phyloP scores from a whole-genome alignment of 306 rosid genomes.

The Biancaea sappan region DNA sequence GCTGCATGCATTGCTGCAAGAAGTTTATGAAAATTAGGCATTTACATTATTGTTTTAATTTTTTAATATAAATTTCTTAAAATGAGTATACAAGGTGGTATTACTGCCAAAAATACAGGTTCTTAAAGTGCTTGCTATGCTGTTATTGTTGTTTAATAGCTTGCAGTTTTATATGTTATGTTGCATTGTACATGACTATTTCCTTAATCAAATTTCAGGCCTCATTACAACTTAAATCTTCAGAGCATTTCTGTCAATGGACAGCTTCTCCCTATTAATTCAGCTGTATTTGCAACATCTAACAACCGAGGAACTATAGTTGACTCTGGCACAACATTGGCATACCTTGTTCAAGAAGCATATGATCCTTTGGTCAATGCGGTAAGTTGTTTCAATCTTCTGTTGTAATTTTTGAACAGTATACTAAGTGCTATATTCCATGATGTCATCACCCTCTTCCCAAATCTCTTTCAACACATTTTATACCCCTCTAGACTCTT shows the following conservation, averaged over 20 bases:
- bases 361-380: constrained; percentile 81
- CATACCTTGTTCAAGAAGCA: constrained; percentile 93
- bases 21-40: constrained; percentile 13
- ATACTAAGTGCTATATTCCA: neutral
- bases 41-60: constrained; percentile 28
- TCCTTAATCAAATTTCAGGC: constrained; percentile 61
- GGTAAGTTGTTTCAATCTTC: constrained; percentile 56
- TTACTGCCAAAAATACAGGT: constrained; percentile 12
- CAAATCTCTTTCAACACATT: neutral
- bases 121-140: constrained; percentile 18
- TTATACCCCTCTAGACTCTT: neutral
- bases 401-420: constrained; percentile 10
- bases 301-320: constrained; percentile 84
- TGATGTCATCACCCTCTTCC: constrained; percentile 23
- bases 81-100: constrained; percentile 12
- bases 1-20: constrained; percentile 15
- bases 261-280: constrained; percentile 68
- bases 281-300: constrained; percentile 77
- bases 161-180: constrained; percentile 24
- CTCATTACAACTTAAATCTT: constrained; percentile 90
- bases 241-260: constrained; percentile 89
- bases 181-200: constrained; percentile 27
- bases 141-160: constrained; percentile 11
- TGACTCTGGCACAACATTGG: constrained; percentile 90
- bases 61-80: constrained; percentile 14